Evolutionary conservation across 2,329 filamentous ascomycete species (phyloP).

Genomic region (Colletotrichum falcatum): DNA sequence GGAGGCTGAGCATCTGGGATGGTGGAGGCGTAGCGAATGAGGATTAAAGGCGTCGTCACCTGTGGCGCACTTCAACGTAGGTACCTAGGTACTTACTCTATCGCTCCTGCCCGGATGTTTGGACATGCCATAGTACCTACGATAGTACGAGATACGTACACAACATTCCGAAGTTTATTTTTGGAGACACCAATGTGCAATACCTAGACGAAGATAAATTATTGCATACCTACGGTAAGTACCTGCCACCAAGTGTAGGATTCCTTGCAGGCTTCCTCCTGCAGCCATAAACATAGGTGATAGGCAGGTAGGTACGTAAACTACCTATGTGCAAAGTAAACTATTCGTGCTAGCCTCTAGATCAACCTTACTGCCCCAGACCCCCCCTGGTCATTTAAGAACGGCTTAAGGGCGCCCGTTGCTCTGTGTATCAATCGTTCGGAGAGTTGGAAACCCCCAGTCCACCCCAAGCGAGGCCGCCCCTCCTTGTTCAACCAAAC

Average conservation of each 20-base stretch:
- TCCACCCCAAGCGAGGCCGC: neutral
- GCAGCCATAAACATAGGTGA: neutral
- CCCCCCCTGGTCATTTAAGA: conserved; percentile 11
- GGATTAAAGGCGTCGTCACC: conserved; percentile 35
- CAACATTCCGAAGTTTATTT: conserved; percentile 26
- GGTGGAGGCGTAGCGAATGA: conserved; percentile 16
- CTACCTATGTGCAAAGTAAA: too few relatives aligned
- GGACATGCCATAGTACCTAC: neutral
- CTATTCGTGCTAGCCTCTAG: neutral
- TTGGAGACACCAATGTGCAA: conserved; percentile 14
- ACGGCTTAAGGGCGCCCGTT: conserved; percentile 36
- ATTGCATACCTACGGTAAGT: neutral
- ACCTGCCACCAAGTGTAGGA: too few relatives aligned
- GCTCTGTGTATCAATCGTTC: conserved; percentile 36
- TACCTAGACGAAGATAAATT: too few relatives aligned
- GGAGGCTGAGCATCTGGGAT: conserved; percentile 32
- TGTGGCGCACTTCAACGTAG: conserved; percentile 39
- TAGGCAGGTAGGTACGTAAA: too few relatives aligned
- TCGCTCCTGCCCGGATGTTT: neutral
- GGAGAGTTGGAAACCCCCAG: conserved; percentile 8
- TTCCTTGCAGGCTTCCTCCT: too few relatives aligned
- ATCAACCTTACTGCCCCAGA: neutral
- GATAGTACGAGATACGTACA: too few relatives aligned
- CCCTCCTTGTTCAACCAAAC: conserved; percentile 24
- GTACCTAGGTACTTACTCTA: neutral